These are phyloP conservation scores for Stephania yunnanensis DNA, from an alignment of 164 flowering plant genomes.

Conservation along the genomic window DNA sequence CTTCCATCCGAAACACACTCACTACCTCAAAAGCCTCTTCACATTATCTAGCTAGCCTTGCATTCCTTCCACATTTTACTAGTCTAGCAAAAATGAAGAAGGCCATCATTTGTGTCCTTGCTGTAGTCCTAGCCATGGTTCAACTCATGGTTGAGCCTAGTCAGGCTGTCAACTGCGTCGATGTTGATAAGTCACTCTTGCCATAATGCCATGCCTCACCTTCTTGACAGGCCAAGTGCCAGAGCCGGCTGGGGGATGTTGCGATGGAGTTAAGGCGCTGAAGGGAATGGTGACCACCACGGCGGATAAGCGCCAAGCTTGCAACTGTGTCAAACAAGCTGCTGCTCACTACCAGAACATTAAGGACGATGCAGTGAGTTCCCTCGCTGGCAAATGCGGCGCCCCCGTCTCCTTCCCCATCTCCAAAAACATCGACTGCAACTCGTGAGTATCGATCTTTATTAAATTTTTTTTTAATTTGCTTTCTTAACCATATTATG, in stretches of 20 bases:
- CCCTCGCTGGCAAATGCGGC: conserved; percentile 14
- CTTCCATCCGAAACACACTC: too few relatives aligned
- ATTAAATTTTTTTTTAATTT: background rate
- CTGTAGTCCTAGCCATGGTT: conserved; percentile 13
- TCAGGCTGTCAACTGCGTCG: conserved; percentile 12
- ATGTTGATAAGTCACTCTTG: background rate
- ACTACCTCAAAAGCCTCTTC: too few relatives aligned
- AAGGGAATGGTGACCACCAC: background rate
- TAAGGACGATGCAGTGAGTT: conserved; percentile 10
- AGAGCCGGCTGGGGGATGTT: conserved; percentile 6
- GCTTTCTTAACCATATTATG: background rate
- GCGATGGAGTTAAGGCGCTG: conserved; percentile 11
- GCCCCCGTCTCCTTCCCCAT: conserved; percentile 3
- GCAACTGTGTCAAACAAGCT: conserved; percentile 9
- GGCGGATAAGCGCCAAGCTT: conserved; percentile 6
- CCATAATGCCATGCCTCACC: conserved; percentile 14
- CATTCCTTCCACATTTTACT: too few relatives aligned
- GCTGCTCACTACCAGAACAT: conserved; percentile 1
- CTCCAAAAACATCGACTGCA: conserved; percentile 2
- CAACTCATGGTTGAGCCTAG: conserved; percentile 14
- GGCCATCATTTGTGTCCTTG: conserved; percentile 1
- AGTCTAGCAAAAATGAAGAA: background rate
- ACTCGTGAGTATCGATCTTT: background rate
- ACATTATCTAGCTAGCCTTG: too few relatives aligned
- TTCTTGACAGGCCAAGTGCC: conserved; percentile 9